Evolutionary conservation across 495 filamentous ascomycete species (phyloP), one percentile per base, ranked within the genome.

Genomic region (Hypoxylon lienhwacheense): DNA sequence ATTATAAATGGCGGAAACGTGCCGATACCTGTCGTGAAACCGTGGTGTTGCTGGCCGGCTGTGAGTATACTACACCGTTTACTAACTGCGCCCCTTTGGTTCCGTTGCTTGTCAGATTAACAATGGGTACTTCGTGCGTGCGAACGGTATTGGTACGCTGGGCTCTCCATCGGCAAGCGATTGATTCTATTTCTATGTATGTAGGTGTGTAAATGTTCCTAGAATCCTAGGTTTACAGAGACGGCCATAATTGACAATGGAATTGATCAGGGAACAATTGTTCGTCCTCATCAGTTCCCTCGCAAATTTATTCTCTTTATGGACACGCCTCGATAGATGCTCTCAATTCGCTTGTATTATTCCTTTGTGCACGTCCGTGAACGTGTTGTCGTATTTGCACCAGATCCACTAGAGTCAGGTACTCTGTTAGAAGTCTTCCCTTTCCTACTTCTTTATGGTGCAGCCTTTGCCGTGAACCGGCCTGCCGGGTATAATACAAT

Each of bases 391-490:
- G 44, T 47, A 47, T 28, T 48, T 41, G 37, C 49, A 55, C 53
- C 16, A 49, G 31, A 34, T 14, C 39, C 31, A 54, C 40, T 25
- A 37, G 12, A 10, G 36, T 60, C n/a, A n/a, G 19, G 21, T 25
- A 14, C 21, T 25, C 20, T 50, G 15, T 39, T 21, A 25, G 36
- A 33, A 40, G 57, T 33, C 35, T 47, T 40, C 40, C 37, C 35
- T 42, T 24, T 43, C 36, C 40, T 59, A 49, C 64, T 67, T 65
- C n/a, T 65, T 62, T 62, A 62, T 67, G 64, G 61, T 48, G 61
- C 52, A 53, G 44, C 59, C 58, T 53, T 50, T 43, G 50, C 55
- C 64, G 52, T 61, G 56, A 64, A 57, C 64, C 64, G 64, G 54
- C 51, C 57, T 49, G 47, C 41, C 61, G 61, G 64, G 55, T 64